phyloP scores from a whole-genome alignment of 2,329 filamentous ascomycete species.

The Fusarium nisikadoi region DNA sequence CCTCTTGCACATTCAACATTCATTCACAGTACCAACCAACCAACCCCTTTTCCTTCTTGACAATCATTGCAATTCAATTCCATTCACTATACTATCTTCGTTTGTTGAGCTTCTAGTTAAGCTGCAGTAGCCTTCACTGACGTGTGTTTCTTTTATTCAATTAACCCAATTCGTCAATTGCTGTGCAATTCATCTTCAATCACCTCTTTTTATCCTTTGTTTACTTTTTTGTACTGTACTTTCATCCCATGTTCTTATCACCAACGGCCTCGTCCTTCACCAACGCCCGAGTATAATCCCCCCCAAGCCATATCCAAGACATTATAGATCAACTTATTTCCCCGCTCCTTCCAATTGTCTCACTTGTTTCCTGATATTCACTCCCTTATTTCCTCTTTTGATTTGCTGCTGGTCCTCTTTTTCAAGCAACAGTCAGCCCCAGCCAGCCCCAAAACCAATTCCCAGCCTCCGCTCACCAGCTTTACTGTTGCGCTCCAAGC shows the following conservation, averaged over 20 bases:
- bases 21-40: conserved; percentile 23
- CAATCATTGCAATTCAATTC: conserved; percentile 22
- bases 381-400: neutral
- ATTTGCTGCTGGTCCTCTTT: conserved; percentile 5
- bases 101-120: conserved; percentile 1
- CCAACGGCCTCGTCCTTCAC: conserved; percentile 12
- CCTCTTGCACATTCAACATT: conserved; percentile 22
- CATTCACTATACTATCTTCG: conserved; percentile 9
- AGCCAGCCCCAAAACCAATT: conserved; percentile 7
- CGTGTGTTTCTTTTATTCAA: neutral
- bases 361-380: conserved; percentile 10
- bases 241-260: conserved; percentile 2
- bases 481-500: conserved; percentile 38
- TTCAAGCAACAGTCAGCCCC: conserved; percentile 15
- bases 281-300: neutral
- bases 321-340: conserved; percentile 29
- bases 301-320: conserved; percentile 26
- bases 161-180: neutral
- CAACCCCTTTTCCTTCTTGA: conserved; percentile 26
- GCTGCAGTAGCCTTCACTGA: neutral
- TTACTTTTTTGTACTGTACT: conserved; percentile 18
- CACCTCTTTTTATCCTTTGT: conserved; percentile 20
- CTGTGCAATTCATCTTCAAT: neutral
- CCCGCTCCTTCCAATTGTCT: conserved; percentile 32
- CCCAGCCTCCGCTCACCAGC: conserved; percentile 29